Conservation (phyloP, 1,284 basidiomycete genomes). For the Cryptococcus sp. region DNA sequence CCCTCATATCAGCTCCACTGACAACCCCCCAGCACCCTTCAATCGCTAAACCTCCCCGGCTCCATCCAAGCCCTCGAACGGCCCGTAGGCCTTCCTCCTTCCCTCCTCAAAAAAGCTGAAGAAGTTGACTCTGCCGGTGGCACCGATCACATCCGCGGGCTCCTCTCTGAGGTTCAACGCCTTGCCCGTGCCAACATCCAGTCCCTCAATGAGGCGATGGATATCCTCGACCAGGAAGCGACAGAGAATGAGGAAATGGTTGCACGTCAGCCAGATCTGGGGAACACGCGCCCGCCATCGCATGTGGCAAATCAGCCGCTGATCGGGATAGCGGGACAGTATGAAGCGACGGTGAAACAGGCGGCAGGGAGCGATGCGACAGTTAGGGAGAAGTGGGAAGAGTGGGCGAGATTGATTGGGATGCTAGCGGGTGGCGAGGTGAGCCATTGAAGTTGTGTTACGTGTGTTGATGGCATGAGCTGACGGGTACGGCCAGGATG, state of each 20-base stretch:
- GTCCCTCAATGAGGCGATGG: conserved; percentile 75
- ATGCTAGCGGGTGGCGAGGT: conserved; percentile 73
- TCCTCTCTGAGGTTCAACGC: conserved; percentile 69
- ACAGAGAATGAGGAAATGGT: conserved; percentile 71
- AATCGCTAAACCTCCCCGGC: conserved; percentile 74
- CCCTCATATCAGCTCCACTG: neutral
- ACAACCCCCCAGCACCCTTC: conserved; percentile 58
- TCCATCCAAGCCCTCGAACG: conserved; percentile 83
- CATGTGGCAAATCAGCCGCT: conserved; percentile 74
- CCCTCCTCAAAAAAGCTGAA: conserved; percentile 78
- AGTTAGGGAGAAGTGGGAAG: conserved; percentile 76
- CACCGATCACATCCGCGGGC: conserved; percentile 64
- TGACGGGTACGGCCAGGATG: conserved; percentile 54
- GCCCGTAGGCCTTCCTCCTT: conserved; percentile 82
- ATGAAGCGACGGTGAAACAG: conserved; percentile 67
- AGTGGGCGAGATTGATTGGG: conserved; percentile 72
- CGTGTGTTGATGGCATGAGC: neutral
- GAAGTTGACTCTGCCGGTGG: conserved; percentile 79
- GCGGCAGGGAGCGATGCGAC: conserved; percentile 71
- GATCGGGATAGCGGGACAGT: conserved; percentile 65
- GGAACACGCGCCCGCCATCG: conserved; percentile 60
- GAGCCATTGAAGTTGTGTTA: conserved; percentile 10
- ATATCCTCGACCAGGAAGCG: conserved; percentile 82
- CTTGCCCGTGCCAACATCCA: conserved; percentile 63
- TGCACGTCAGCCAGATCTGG: conserved; percentile 50